Conservation (phyloP, 805 yeast genomes). For the Zygoascus tannicola region DNA sequence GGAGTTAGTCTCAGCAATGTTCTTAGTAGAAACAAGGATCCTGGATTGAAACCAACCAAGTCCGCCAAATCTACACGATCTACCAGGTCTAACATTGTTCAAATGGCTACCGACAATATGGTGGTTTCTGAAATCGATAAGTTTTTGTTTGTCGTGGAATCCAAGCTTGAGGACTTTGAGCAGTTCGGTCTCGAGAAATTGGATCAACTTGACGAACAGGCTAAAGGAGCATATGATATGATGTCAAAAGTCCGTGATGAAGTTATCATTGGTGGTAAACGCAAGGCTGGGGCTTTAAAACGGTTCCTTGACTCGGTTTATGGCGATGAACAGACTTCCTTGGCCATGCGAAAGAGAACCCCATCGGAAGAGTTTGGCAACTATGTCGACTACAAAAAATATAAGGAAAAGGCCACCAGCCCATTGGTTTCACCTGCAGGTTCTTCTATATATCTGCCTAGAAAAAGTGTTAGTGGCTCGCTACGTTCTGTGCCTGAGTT, state of each 20-base stretch:
- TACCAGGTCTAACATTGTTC: not conserved
- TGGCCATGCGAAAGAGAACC: not conserved
- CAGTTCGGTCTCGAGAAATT: conserved; percentile 23
- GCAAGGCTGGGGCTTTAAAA: conserved; percentile 27
- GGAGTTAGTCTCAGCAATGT: too few relatives aligned
- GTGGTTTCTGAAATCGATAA: conserved; percentile 14
- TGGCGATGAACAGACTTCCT: conserved; percentile 12
- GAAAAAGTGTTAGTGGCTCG: not conserved
- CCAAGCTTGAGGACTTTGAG: conserved; percentile 27
- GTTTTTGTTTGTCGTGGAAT: conserved; percentile 18
- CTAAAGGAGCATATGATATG: conserved; percentile 21
- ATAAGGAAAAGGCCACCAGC: not conserved
- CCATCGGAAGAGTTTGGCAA: not conserved
- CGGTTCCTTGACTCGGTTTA: conserved; percentile 23
- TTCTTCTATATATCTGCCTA: too few relatives aligned
- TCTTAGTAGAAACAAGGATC: too few relatives aligned
- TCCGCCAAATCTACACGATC: not conserved
- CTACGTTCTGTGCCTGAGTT: not conserved
- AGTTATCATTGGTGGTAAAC: conserved; percentile 25
- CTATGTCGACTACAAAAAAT: conserved; percentile 9
- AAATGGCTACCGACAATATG: conserved; percentile 8
- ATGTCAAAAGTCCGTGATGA: conserved; percentile 24
- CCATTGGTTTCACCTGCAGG: not conserved
- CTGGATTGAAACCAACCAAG: too few relatives aligned
- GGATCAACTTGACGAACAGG: conserved; percentile 24